Evolutionary conservation across 441 rosid species (phyloP).

Genomic region (Kokia cookei): DNA sequence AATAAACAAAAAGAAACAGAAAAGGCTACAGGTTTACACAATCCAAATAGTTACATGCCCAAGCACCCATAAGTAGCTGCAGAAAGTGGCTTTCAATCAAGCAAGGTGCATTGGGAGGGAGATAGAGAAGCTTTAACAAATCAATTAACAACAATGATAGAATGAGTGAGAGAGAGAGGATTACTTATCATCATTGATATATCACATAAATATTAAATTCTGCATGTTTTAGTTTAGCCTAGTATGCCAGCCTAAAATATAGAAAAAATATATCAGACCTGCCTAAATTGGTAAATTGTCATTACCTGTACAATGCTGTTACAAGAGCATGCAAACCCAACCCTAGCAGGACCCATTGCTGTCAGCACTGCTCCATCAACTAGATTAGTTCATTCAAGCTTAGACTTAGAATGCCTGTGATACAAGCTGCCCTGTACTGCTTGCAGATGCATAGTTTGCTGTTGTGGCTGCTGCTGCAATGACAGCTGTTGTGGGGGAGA

Average conservation of each 20-base stretch:
- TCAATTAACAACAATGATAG: not conserved
- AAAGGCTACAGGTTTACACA: not conserved
- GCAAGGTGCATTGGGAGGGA: not conserved
- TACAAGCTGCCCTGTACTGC: slow-evolving; percentile 53
- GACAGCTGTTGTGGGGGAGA: slow-evolving; percentile 43
- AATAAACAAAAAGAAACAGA: not conserved
- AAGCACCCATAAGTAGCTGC: not conserved
- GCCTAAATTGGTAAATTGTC: not conserved
- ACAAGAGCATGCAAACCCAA: slow-evolving; percentile 51
- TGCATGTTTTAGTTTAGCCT: not conserved
- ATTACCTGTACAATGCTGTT: slow-evolving; percentile 82
- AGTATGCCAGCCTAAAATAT: not conserved
- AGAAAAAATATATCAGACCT: not conserved
- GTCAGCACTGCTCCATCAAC: slow-evolving; percentile 39
- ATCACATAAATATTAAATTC: not conserved
- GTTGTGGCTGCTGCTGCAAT: slow-evolving; percentile 38
- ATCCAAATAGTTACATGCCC: not conserved
- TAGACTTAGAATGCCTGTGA: slow-evolving; percentile 53
- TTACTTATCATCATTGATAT: not conserved
- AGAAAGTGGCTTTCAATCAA: not conserved
- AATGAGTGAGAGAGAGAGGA: not conserved
- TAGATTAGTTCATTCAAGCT: slow-evolving; percentile 50
- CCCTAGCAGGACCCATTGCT: slow-evolving; percentile 43
- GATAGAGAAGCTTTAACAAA: not conserved
- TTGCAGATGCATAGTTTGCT: slow-evolving; percentile 40